Base-by-base conservation (phyloP, 306 rosid species). In the Cucurbita maxima region DNA sequence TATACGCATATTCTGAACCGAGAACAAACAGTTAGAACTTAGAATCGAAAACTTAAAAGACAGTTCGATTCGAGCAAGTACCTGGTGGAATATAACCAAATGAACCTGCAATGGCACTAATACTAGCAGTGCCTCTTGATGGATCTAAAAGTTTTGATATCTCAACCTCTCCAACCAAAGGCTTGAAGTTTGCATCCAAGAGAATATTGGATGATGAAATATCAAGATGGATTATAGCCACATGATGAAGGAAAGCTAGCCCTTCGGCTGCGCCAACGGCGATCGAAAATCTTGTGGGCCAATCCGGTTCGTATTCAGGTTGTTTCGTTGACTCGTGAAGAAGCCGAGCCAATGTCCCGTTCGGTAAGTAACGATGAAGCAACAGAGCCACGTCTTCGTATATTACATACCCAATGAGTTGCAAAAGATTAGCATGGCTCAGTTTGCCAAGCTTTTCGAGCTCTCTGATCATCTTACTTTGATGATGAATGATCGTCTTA, bases 81-180 rank as follows among this genome's bases (percentile, higher is more conserved):
- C 99, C 99, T 82, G 99, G 99, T 41, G 99, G 96, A 86, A 95
- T 95, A 75, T 95, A 95, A 75, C 97, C 99, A 74, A 95, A 95
- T 47, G 99, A 95, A 78, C 99, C 99, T 20, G 99, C 99, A 77
- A 95, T 97, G 38, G 97, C 97, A 77, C 99, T 95, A 19, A 95
- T 95, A 83, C 99, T 95, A 44, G 89, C 96, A 9, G 99, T 95
- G 78, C 99, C 99, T 87, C 74, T 83, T 76, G 97, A 86, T 76
- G 97, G 99, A 80, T 95, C 99, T 6, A 95, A 78, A 60, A 95
- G 96, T 84, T 95, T 95, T 34, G 99, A 95, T 66, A 95, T 95
- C 88, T 95, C 99, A 5, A 95, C 88, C 85, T 95, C 99, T 57
- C 92, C 97, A 19, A 95, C 82, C 88, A 95, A 69, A 51, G 99